Evolutionary conservation across 495 filamentous ascomycete genomes (phyloP).

Genomic region (Penicillium tannophilum): DNA sequence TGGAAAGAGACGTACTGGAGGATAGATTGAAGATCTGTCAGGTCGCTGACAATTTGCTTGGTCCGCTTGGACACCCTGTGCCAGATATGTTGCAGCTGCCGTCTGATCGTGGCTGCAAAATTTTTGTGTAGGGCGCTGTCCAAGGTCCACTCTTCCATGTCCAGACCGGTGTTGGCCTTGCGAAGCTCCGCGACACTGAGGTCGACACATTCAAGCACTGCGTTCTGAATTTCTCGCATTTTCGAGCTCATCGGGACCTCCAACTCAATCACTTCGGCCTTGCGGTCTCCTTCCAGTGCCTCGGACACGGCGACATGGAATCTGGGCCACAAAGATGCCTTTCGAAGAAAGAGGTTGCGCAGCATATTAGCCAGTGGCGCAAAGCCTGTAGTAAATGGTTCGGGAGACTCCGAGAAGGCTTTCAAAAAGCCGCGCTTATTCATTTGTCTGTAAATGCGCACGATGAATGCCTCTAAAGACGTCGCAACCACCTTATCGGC

Average conservation of each 20-base stretch:
- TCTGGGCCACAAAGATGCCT: constrained; percentile 89
- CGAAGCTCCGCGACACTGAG: constrained; percentile 89
- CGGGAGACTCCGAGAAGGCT: constrained; percentile 92
- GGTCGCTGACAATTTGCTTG: constrained; percentile 86
- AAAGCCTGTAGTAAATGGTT: constrained; percentile 89
- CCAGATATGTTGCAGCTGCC: constrained; percentile 96
- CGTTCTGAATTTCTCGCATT: constrained; percentile 92
- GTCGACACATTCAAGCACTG: constrained; percentile 95
- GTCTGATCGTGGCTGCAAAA: constrained; percentile 85
- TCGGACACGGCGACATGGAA: constrained; percentile 89
- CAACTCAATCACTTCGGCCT: constrained; percentile 94
- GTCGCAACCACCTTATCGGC: constrained; percentile 86
- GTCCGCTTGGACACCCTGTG: constrained; percentile 95
- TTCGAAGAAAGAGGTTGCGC: constrained; percentile 88
- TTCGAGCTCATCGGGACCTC: constrained; percentile 95
- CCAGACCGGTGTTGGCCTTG: constrained; percentile 83
- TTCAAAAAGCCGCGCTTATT: constrained; percentile 94
- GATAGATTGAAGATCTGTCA: constrained; percentile 83
- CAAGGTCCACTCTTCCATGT: constrained; percentile 97
- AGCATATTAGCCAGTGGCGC: constrained; percentile 88
- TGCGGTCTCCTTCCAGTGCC: constrained; percentile 85
- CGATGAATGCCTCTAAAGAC: constrained; percentile 90
- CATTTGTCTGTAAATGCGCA: constrained; percentile 88
- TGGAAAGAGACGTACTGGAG: constrained; percentile 60
- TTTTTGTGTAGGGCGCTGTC: constrained; percentile 92